Evolutionary conservation across 352 stramenopile species (phyloP).

Genomic region (Blastocystis sp.): DNA sequence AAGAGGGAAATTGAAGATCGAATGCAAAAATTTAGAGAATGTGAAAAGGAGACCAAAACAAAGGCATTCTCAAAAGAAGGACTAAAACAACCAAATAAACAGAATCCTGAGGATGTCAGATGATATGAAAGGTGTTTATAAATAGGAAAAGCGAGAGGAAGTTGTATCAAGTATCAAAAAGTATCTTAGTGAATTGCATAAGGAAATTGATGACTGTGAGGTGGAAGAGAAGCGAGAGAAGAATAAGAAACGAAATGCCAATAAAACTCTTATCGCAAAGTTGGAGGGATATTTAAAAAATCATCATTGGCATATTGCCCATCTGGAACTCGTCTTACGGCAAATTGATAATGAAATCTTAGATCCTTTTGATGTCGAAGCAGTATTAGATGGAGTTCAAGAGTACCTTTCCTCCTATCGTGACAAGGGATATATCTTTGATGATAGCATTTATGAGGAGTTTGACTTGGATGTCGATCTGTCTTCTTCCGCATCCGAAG

Average conservation of each 20-base stretch:
- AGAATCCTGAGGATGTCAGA: constrained; percentile 55
- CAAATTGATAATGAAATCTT: constrained; percentile 42
- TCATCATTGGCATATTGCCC: constrained; percentile 29
- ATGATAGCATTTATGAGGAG: constrained; percentile 24
- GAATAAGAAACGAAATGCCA: constrained; percentile 23
- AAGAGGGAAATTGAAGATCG: constrained; percentile 38
- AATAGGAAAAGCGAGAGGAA: constrained; percentile 64
- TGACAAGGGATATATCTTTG: constrained; percentile 30
- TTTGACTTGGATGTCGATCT: neutral
- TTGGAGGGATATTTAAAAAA: constrained; percentile 35
- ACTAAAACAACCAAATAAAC: constrained; percentile 18
- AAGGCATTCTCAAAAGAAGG: constrained; percentile 66
- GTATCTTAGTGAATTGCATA: constrained; percentile 43
- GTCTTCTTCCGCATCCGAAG: neutral
- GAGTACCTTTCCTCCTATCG: constrained; percentile 32
- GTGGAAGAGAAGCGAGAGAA: neutral
- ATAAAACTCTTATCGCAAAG: neutral
- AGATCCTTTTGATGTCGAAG: neutral
- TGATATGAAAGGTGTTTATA: neutral
- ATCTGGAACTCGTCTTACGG: constrained; percentile 25
- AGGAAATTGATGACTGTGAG: constrained; percentile 57
- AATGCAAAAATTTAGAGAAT: constrained; percentile 49
- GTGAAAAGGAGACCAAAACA: constrained; percentile 65
- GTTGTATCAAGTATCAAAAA: neutral
- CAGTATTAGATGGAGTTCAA: neutral